Evolutionary conservation across 2,329 filamentous ascomycete genomes (phyloP).

Genomic region (Sclerotinia sclerotiorum): DNA sequence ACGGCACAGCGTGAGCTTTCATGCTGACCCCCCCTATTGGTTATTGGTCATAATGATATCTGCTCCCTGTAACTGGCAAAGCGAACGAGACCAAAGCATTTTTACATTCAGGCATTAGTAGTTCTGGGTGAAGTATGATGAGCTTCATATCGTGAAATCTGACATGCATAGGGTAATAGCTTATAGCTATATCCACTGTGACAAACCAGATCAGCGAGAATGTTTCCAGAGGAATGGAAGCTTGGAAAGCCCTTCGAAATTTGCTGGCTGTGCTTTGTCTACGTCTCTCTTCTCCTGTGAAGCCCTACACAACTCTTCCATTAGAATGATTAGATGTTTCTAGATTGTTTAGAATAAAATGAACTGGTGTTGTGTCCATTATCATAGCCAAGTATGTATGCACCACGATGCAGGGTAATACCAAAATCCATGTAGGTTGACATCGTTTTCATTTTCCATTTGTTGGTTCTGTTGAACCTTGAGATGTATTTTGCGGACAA

Average conservation of each 20-base stretch:
- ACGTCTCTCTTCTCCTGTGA: neutral
- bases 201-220: neutral
- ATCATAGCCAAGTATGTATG: neutral
- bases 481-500: neutral
- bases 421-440: conserved; percentile 6
- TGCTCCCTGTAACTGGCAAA: conserved; percentile 20
- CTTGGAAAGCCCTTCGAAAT: neutral
- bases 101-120: conserved; percentile 1
- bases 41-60: conserved; percentile 14
- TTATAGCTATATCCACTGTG: conserved; percentile 3
- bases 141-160: conserved; percentile 17
- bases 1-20: conserved; percentile 23
- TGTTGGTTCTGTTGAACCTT: neutral
- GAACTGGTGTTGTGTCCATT: conserved; percentile 5
- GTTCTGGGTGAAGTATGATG: neutral
- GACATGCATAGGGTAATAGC: conserved; percentile 2
- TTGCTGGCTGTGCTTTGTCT: neutral
- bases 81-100: conserved; percentile 18
- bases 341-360: conserved; percentile 16
- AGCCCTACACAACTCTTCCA: neutral
- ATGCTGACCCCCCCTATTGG: conserved; percentile 19
- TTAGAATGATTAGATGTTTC: conserved; percentile 3
- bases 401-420: conserved; percentile 13
- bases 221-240: neutral
- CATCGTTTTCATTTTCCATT: conserved; percentile 13